Evolutionary conservation across 192 early-diverging fungal genomes (phyloP).

Genomic region (Dissophora ornata): DNA sequence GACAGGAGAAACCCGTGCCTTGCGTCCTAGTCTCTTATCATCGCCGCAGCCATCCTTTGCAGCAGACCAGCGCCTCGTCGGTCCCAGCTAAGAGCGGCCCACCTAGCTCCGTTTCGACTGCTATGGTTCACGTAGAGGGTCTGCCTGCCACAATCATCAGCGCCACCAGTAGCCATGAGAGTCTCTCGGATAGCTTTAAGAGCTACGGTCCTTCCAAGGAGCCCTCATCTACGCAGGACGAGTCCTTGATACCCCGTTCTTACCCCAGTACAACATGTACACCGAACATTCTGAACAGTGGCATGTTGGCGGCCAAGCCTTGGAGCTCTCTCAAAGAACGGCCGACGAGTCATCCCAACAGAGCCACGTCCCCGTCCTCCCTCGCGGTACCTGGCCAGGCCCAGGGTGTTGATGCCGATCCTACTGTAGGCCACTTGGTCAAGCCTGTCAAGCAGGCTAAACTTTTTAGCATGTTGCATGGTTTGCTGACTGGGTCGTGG

Average conservation of each 20-base stretch:
- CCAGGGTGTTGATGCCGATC: conserved; percentile 7
- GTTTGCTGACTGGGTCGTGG: conserved; percentile 50
- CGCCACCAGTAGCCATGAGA: conserved; percentile 21
- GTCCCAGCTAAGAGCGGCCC: background rate
- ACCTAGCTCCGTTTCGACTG: conserved; percentile 1
- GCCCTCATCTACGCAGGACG: background rate
- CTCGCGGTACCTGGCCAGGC: too few relatives aligned
- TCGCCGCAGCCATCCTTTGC: conserved; percentile 10
- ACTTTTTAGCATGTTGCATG: conserved; percentile 50
- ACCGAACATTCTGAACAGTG: conserved; percentile 49
- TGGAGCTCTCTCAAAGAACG: conserved; percentile 7
- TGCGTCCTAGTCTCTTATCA: conserved; percentile 48
- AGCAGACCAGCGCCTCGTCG: background rate
- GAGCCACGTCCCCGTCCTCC: background rate
- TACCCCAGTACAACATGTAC: conserved; percentile 7
- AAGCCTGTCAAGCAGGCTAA: conserved; percentile 52
- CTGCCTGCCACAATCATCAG: background rate
- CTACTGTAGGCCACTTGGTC: conserved; percentile 29
- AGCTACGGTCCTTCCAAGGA: background rate
- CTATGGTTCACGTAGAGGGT: background rate
- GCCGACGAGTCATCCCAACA: conserved; percentile 2
- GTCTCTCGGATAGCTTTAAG: conserved; percentile 13
- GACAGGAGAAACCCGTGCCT: conserved; percentile 16
- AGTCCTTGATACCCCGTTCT: background rate
- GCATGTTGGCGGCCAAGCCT: conserved; percentile 32